Evolutionary conservation across 73 alveolate genomes (phyloP), one percentile per base, ranked within the genome.

Genomic region (Halteria grandinella): DNA sequence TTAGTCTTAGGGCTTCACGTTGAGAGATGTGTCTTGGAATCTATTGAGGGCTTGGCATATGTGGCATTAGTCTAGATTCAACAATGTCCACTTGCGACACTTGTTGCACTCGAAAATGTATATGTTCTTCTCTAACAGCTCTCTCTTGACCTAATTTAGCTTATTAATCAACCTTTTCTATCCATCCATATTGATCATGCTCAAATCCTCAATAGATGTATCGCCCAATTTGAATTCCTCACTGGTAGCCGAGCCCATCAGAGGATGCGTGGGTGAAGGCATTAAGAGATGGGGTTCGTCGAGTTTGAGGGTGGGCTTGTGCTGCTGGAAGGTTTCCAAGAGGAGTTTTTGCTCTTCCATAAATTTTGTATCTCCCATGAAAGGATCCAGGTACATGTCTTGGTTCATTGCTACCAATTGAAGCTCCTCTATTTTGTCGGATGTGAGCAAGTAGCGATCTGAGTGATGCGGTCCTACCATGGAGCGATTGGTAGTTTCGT

Each of bases 341-440:
- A 60, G 37, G 20, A 40, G 60, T 12, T 32, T 24, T 37, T 60
- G 43, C 28, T 60, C 77, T 20, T 23, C 20, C 5, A 60, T 60
- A 3, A 60, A 37, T 37, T 60, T 23, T 3, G 77, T 40, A 37
- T 60, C 21, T 40, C 43, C 77, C 77, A 57, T 8, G 18, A 60
- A 18, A 36, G 18, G 48, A 6, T 27, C 6, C 37, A 60, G 12
- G 1, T 15, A 60, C 12, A 25, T 40, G 29, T 60, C 77, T 40
- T 60, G 24, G 10, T 60, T 59, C 58, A 60, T 37, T 21, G 77
- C 77, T 40, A 40, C 43, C 18, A 60, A 60, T 60, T 33, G 40
- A 4, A 60, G 41, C 24, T 60, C 77, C 29, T 60, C 77, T 21
- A 60, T 36, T 21, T 37, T 40, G 17, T 37, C 6, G 6, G 34